Conservation (phyloP, 2,329 filamentous ascomycete genomes). For the Colletotrichum caudatum region DNA sequence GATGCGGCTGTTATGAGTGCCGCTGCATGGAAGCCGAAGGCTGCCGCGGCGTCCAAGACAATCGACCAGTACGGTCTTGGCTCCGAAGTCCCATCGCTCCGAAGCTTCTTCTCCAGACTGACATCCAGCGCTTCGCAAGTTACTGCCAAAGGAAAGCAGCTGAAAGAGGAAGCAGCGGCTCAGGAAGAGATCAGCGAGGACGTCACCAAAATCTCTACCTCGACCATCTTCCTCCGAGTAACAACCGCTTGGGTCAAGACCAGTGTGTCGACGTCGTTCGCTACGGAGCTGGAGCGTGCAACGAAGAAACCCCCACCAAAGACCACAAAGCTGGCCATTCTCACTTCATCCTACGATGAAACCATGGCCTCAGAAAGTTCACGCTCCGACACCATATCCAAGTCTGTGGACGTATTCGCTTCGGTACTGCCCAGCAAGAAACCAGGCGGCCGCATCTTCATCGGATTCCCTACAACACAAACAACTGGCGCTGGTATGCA, state of each 20-base stretch:
- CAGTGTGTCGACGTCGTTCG: constrained; percentile 77
- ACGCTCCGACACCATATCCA: constrained; percentile 60
- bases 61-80: constrained; percentile 63
- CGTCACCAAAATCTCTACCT: constrained; percentile 75
- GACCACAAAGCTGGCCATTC: constrained; percentile 83
- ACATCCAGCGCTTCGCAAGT: constrained; percentile 68
- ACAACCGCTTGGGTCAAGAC: constrained; percentile 87
- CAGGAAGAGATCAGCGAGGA: constrained; percentile 77
- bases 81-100: constrained; percentile 71
- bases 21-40: constrained; percentile 82
- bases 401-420: constrained; percentile 83
- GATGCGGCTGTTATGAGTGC: constrained; percentile 90
- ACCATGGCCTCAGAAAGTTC: constrained; percentile 73
- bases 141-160: constrained; percentile 64
- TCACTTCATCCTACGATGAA: constrained; percentile 93
- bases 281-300: constrained; percentile 89
- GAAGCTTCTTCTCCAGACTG: constrained; percentile 85
- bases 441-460: constrained; percentile 87
- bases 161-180: constrained; percentile 71
- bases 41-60: constrained; percentile 55
- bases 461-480: constrained; percentile 97
- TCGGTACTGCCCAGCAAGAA: constrained; percentile 91
- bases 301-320: constrained; percentile 98
- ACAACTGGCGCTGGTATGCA: constrained; percentile 95
- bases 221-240: constrained; percentile 89